Base-by-base conservation (phyloP, 164 flowering plant species). In the Magnolia changhungtana region DNA sequence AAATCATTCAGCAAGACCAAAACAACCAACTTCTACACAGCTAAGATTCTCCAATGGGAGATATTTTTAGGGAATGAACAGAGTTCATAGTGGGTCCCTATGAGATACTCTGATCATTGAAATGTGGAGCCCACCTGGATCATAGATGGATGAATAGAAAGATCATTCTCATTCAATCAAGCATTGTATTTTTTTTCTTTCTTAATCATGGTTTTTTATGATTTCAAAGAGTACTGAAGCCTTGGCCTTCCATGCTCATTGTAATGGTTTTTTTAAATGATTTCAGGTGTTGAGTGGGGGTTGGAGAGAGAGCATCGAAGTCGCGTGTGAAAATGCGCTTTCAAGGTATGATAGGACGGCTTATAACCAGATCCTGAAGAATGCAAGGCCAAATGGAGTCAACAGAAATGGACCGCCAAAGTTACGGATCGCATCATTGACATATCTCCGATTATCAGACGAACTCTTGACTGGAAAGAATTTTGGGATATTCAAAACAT, bases 281-380 rank as follows among this genome's bases (percentile, higher is more conserved):
- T 19, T 64, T 64, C 75, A 92, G 97, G 95, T 93, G 71, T 77
- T 95, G 65, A 90, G 93, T 75, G 89, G 79, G 23, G 92, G 87
- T 2, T 91, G 95, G 95, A 87, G 81, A 78, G 97, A 91, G 81
- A 76, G 79, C n/a, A 82, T 93, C 27, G 85, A 88, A 58, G 90
- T 92, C 49, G 91, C 90, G 9, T 94, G 97, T 63, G 95, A 95
- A 80, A 95, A 91, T 85, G 96, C 97, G 19, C 95, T 93, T 14
- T 14, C 93, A 7, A 85, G 95, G 78, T 93, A 88, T 71, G 92
- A 91, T 65, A 61, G 78, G 9, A 72, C 64, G 9, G 96, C 79
- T 27, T 95, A 93, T 75, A 93, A 90, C 76, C 93, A 93, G 74
- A 95, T 93, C 64, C 86, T 91, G 7, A 80, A 85, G 61, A 95